Evolutionary conservation across 306 rosid genomes (phyloP).

Genomic region (Glycine latifolia): DNA sequence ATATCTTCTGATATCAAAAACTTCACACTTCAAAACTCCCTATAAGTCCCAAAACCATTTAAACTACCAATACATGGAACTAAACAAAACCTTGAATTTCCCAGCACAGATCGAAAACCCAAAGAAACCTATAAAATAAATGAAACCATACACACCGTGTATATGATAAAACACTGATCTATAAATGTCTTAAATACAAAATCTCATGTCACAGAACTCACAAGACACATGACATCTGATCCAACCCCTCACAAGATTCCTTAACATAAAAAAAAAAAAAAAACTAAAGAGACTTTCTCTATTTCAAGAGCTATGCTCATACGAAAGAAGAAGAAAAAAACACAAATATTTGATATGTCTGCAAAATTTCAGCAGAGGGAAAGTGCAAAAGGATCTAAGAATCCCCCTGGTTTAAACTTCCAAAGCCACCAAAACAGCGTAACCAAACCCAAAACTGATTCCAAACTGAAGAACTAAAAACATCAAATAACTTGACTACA

Average conservation of each 20-base stretch:
- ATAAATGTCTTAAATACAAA: constrained; percentile 32
- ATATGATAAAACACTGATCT: constrained; percentile 17
- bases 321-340: not conserved
- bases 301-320: not conserved
- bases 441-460: not conserved
- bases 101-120: constrained; percentile 12
- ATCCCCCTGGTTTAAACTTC: constrained; percentile 42
- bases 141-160: constrained; percentile 13
- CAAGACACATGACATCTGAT: constrained; percentile 33
- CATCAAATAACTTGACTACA: too few relatives aligned
- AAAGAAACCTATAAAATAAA: not conserved
- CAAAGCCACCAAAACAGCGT: constrained; percentile 53
- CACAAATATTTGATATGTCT: not conserved
- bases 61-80: not conserved
- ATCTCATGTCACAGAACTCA: not conserved
- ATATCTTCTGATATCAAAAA: constrained; percentile 18
- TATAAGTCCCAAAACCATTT: constrained; percentile 22
- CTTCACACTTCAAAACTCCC: constrained; percentile 35
- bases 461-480: constrained; percentile 28
- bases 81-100: constrained; percentile 24
- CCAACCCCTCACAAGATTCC: constrained; percentile 35
- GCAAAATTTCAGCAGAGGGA: constrained; percentile 11
- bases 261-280: not conserved
- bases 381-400: constrained; percentile 8
- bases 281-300: not conserved